Evolutionary conservation across 2,329 filamentous ascomycete species (phyloP), one percentile per base, ranked within the genome.

Genomic region (Aschersonia sp.): DNA sequence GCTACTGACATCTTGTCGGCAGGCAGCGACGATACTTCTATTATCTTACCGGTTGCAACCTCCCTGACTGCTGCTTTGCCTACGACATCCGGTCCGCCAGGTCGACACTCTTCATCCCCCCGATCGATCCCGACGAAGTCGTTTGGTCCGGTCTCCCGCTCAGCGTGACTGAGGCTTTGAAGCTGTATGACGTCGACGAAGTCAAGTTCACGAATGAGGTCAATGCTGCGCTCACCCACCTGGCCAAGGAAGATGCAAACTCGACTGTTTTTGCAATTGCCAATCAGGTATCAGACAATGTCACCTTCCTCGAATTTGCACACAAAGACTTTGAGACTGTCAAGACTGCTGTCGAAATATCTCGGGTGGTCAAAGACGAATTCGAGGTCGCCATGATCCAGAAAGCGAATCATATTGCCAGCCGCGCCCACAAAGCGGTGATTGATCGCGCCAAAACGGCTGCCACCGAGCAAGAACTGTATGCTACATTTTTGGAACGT

Each of bases 81-180:
- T 95, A 95, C 70, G 83, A 95, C 54, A 82, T 94, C 49, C 70
- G 76, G 43, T 73, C 77, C 44, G 75, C 80, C 53, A 79, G 80
- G 56, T 77, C 89, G 41, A 94, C 83, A 3, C 79, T 98, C 45
- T 98, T 89, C 68, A 90, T 98, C 56, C 90, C 92, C 2, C 85
- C 88, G 12, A 77, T 89, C 57, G 81, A 95, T 56, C 77, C 87
- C n/a, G 85, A 92, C 42, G 81, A 81, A 47, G 88, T 97, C 49
- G 87, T 97, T 59, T 98, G 90, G 90, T 85, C 84, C 31, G 92
- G 92, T 10, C 74, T 97, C 12, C 92, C 90, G 0, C 70, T 94
- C 51, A 85, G 81, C 37, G 67, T 75, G 35, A 74, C 84, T 41
- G 84, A 95, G 59, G 90, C 90, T 6, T 68, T 84, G 51, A 66